Evolutionary conservation across 371 early-diverging fungal species (phyloP).

Genomic region (Phascolomyces articulosus): DNA sequence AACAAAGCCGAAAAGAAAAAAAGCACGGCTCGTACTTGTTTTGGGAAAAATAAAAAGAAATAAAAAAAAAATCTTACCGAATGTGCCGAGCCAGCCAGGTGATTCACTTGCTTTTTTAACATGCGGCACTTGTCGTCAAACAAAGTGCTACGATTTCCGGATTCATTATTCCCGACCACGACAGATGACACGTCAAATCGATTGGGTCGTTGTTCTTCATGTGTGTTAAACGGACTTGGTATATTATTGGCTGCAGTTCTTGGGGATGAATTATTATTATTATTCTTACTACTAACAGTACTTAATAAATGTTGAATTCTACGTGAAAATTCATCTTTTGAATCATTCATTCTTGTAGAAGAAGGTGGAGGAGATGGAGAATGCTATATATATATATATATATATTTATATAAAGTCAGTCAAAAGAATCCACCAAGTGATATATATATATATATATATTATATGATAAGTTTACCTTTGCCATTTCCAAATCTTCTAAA

Average conservation of each 20-base stretch:
- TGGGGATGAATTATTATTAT: too few species aligned
- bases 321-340: slow-evolving; percentile 7
- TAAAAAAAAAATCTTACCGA: slow-evolving; percentile 6
- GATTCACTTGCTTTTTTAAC: slow-evolving; percentile 12
- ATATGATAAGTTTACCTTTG: slow-evolving; percentile 14
- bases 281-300: neutral
- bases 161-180: neutral
- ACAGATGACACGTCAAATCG: slow-evolving; percentile 10
- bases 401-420: too few species aligned
- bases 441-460: neutral
- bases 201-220: neutral
- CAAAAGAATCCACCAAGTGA: too few species aligned
- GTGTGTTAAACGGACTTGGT: neutral
- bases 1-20: too few species aligned
- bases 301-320: slow-evolving; percentile 12
- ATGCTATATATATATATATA: neutral
- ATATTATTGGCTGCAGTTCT: neutral
- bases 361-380: slow-evolving; percentile 14
- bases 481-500: slow-evolving; percentile 28
- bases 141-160: neutral
- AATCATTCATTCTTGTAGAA: slow-evolving; percentile 4
- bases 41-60: neutral
- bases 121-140: slow-evolving; percentile 19
- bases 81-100: slow-evolving; percentile 9
- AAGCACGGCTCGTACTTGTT: too few species aligned